These are phyloP conservation scores for Lentinula raphanica DNA, from an alignment of 768 basidiomycete genomes.

Conservation along the genomic window DNA sequence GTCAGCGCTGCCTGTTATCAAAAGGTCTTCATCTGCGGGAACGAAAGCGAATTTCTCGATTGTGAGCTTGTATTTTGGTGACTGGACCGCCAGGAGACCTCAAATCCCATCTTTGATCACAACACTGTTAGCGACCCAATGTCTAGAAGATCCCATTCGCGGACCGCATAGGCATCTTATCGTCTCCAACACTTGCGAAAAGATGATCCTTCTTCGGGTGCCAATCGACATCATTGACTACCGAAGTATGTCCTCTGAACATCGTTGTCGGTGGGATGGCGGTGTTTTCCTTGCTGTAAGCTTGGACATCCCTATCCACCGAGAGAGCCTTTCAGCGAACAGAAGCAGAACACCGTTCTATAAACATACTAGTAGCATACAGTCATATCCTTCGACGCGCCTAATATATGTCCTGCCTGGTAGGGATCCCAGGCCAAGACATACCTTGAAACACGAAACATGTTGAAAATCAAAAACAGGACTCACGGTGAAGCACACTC, in stretches of 20 bases:
- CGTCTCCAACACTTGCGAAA: slow-evolving; percentile 95
- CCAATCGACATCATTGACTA: slow-evolving; percentile 98
- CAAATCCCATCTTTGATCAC: slow-evolving; percentile 79
- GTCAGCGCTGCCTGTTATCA: slow-evolving; percentile 91
- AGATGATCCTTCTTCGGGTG: slow-evolving; percentile 74
- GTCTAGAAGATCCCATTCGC: slow-evolving; percentile 24
- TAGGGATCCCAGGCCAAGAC: slow-evolving; percentile 90
- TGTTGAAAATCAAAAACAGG: slow-evolving; percentile 10
- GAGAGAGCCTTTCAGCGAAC: not conserved
- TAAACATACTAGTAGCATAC: slow-evolving; percentile 81
- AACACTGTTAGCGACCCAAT: slow-evolving; percentile 3
- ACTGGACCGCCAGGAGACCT: slow-evolving; percentile 65
- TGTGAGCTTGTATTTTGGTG: slow-evolving; percentile 77
- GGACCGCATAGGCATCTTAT: slow-evolving; percentile 89
- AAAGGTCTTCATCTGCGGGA: slow-evolving; percentile 69
- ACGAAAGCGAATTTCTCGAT: slow-evolving; percentile 91
- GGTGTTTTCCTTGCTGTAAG: slow-evolving; percentile 73
- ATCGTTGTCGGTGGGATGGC: slow-evolving; percentile 77
- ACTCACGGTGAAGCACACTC: slow-evolving; percentile 23
- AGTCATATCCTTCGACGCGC: slow-evolving; percentile 93
- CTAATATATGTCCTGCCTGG: slow-evolving; percentile 79
- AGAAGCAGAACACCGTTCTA: not conserved
- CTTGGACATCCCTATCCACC: slow-evolving; percentile 79
- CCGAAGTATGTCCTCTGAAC: slow-evolving; percentile 85
- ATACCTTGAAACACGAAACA: slow-evolving; percentile 54